Conservation (phyloP, 352 stramenopile species). For the Phytophthora rubi region DNA sequence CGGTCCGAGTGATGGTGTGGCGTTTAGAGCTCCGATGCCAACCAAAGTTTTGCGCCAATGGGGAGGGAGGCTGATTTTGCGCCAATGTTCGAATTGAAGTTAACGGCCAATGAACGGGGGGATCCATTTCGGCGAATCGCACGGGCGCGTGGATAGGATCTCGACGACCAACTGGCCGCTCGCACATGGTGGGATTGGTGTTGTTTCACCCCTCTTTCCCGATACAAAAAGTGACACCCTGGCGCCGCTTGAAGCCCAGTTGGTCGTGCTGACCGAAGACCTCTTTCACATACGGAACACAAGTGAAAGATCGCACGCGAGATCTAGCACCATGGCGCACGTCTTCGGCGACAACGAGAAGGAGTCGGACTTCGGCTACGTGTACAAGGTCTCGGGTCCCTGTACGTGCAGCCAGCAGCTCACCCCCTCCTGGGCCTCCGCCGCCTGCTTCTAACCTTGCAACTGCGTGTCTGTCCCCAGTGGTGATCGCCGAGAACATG, state of each 20-base stretch:
- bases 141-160: conserved; percentile 11
- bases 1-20: conserved; percentile 8
- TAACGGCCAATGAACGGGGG: conserved; percentile 1
- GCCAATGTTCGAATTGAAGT: conserved; percentile 7
- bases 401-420: conserved; percentile 59
- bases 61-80: neutral
- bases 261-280: conserved; percentile 17
- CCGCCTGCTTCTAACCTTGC: neutral
- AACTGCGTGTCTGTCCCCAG: conserved; percentile 37
- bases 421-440: neutral
- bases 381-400: conserved; percentile 99
- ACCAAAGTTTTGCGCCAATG: conserved; percentile 56
- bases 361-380: conserved; percentile 98
- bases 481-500: conserved; percentile 99
- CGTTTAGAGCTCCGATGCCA: conserved; percentile 40
- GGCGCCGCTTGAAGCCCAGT: conserved; percentile 25
- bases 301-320: conserved; percentile 56
- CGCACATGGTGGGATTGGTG: neutral
- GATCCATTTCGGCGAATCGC: too few relatives aligned
- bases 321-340: conserved; percentile 61
- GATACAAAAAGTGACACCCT: conserved; percentile 8
- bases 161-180: conserved; percentile 16
- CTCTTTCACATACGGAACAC: conserved; percentile 32
- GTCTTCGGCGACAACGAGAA: conserved; percentile 89
- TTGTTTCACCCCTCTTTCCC: conserved; percentile 30